Percentiles rank a stretch among this genome's conserved stretches.
Conservation (phyloP, 768 basidiomycete species). For the Phaffia tasmanica region DNA sequence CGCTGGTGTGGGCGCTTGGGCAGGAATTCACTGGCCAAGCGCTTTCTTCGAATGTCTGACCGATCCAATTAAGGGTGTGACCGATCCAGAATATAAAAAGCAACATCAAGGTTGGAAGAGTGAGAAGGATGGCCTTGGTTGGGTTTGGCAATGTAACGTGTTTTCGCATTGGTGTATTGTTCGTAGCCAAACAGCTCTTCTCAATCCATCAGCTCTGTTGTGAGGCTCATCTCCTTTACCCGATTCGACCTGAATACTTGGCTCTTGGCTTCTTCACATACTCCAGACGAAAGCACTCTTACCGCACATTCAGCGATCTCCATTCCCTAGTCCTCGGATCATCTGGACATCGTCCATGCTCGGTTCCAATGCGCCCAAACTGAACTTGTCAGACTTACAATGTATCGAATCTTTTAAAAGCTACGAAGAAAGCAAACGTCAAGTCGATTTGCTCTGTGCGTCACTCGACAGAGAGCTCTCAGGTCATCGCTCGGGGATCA, state of each 20-base stretch:
- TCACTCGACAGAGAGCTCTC: constrained; percentile 45
- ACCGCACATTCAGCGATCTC: constrained; percentile 41
- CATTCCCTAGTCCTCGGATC: constrained; percentile 47
- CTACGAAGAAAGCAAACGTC: constrained; percentile 64
- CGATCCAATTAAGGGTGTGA: constrained; percentile 45
- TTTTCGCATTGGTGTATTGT: constrained; percentile 73
- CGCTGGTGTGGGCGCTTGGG: constrained; percentile 58
- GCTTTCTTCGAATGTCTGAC: constrained; percentile 46
- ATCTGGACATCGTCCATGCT: constrained; percentile 65
- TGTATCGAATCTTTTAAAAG: constrained; percentile 50
- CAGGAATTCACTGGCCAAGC: constrained; percentile 45
- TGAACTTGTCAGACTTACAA: constrained; percentile 63
- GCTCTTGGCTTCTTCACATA: constrained; percentile 8
- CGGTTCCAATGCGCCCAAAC: constrained; percentile 42
- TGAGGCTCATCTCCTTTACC: neutral
- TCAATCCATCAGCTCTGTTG: neutral
- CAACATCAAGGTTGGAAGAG: constrained; percentile 54
- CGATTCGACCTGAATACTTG: neutral
- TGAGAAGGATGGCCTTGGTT: constrained; percentile 56
- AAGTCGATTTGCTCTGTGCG: constrained; percentile 57
- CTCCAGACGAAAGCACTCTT: constrained; percentile 56
- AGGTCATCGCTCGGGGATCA: constrained; percentile 34
- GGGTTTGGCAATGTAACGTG: constrained; percentile 73
- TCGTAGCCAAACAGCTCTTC: constrained; percentile 33
- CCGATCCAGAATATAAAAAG: constrained; percentile 48